These are phyloP conservation scores for Penicillium atrosanguineum DNA, from an alignment of 495 filamentous ascomycete genomes.

Conservation along the genomic window DNA sequence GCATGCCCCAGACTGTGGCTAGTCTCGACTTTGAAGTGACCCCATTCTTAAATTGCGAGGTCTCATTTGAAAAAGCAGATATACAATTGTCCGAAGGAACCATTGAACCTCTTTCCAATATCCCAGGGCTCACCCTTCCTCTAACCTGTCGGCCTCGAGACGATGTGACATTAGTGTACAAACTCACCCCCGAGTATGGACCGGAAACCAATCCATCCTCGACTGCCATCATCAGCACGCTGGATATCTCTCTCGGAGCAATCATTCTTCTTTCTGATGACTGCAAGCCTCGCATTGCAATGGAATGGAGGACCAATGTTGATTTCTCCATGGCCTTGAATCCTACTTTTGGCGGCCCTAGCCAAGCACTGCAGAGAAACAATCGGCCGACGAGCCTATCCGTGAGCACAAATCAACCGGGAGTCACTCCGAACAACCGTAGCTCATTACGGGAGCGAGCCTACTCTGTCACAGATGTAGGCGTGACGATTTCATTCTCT, in stretches of 20 bases:
- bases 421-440: slow-evolving; percentile 43
- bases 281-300: slow-evolving; percentile 70
- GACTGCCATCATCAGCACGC: slow-evolving; percentile 47
- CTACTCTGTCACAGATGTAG: slow-evolving; percentile 55
- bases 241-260: slow-evolving; percentile 66
- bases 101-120: slow-evolving; percentile 64
- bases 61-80: slow-evolving; percentile 65
- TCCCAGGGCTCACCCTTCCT: slow-evolving; percentile 58
- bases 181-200: slow-evolving; percentile 63
- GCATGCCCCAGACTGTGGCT: slow-evolving; percentile 69
- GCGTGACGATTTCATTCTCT: slow-evolving; percentile 73
- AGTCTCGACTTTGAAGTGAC: slow-evolving; percentile 87
- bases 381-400: slow-evolving; percentile 55
- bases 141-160: slow-evolving; percentile 74
- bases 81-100: slow-evolving; percentile 63
- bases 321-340: slow-evolving; percentile 75
- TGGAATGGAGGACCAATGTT: slow-evolving; percentile 78
- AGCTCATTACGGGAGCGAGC: slow-evolving; percentile 52
- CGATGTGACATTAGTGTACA: slow-evolving; percentile 82
- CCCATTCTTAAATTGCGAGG: slow-evolving; percentile 71
- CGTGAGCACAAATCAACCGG: slow-evolving; percentile 24
- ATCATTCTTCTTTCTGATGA: slow-evolving; percentile 59
- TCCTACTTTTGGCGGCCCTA: slow-evolving; percentile 62
- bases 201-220: slow-evolving; percentile 47
- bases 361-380: slow-evolving; percentile 47